A percentile compares a stretch with the other conserved stretches of the same genome.
These are phyloP conservation scores for Moricandia moricandioides DNA, from an alignment of 345 rosid species.

Conservation along the genomic window DNA sequence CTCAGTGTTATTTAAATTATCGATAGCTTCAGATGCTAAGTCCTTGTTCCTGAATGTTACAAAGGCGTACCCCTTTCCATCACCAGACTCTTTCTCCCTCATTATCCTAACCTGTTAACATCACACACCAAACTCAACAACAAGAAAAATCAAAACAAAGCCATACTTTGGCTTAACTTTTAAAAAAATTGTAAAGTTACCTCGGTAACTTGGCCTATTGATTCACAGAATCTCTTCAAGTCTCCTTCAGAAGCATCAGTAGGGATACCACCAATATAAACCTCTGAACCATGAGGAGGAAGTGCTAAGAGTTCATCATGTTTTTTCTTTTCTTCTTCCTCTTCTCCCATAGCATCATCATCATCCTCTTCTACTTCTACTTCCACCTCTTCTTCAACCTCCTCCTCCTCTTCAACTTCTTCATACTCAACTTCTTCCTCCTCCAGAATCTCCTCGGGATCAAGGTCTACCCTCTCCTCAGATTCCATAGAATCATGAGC, in stretches of 20 bases:
- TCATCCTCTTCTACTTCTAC: slow-evolving; percentile 40
- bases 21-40: slow-evolving; percentile 75
- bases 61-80: slow-evolving; percentile 80
- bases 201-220: slow-evolving; percentile 82
- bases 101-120: slow-evolving; percentile 66
- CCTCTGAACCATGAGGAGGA: slow-evolving; percentile 94
- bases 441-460: slow-evolving; percentile 52
- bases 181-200: slow-evolving; percentile 31
- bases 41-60: slow-evolving; percentile 77
- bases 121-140: slow-evolving; percentile 9
- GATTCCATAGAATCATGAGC: slow-evolving; percentile 47
- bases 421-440: slow-evolving; percentile 83
- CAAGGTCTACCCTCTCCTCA: slow-evolving; percentile 68
- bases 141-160: background rate
- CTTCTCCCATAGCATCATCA: slow-evolving; percentile 36
- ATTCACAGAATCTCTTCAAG: slow-evolving; percentile 65
- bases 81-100: slow-evolving; percentile 77
- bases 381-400: slow-evolving; percentile 51
- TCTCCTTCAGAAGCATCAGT: slow-evolving; percentile 70
- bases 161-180: background rate
- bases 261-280: slow-evolving; percentile 82
- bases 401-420: slow-evolving; percentile 73
- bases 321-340: slow-evolving; percentile 58
- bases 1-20: slow-evolving; percentile 61
- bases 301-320: slow-evolving; percentile 69